Evolutionary conservation across 345 rosid genomes (phyloP).

Genomic region (Rhodomyrtus tomentosa): DNA sequence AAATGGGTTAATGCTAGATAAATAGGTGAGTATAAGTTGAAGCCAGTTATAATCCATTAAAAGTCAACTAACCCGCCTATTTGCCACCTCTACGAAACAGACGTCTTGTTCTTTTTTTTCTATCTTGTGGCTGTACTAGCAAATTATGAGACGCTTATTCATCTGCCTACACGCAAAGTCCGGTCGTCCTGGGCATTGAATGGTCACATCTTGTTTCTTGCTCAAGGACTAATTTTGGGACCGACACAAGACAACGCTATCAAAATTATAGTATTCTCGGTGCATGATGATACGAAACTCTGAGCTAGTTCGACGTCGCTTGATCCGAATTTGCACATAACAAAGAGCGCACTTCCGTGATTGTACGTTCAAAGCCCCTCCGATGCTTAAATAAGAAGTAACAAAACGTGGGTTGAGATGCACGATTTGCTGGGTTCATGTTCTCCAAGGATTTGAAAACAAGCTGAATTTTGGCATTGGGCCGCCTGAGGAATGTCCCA

Average conservation of each 20-base stretch:
- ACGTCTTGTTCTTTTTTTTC: too few relatives aligned
- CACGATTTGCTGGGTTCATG: not conserved
- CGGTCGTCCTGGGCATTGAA: not conserved
- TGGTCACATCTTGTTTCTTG: not conserved
- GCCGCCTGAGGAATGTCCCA: not conserved
- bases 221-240: not conserved
- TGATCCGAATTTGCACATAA: not conserved
- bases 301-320: not conserved
- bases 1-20: too few relatives aligned
- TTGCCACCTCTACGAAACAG: too few relatives aligned
- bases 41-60: too few relatives aligned
- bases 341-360: not conserved
- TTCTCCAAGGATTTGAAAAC: not conserved
- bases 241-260: not conserved
- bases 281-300: not conserved
- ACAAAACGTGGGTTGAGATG: not conserved
- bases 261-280: not conserved
- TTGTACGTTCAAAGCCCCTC: not conserved
- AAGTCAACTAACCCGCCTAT: too few relatives aligned
- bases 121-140: not conserved
- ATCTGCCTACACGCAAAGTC: not conserved
- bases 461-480: not conserved
- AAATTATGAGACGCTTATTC: not conserved
- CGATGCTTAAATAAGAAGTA: not conserved
- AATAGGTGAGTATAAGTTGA: too few relatives aligned